Percentiles rank a stretch among this genome's conserved stretches.
These are phyloP conservation scores for Diplodia scrobiculata DNA, from an alignment of 2,329 filamentous ascomycete genomes.

Conservation along the genomic window DNA sequence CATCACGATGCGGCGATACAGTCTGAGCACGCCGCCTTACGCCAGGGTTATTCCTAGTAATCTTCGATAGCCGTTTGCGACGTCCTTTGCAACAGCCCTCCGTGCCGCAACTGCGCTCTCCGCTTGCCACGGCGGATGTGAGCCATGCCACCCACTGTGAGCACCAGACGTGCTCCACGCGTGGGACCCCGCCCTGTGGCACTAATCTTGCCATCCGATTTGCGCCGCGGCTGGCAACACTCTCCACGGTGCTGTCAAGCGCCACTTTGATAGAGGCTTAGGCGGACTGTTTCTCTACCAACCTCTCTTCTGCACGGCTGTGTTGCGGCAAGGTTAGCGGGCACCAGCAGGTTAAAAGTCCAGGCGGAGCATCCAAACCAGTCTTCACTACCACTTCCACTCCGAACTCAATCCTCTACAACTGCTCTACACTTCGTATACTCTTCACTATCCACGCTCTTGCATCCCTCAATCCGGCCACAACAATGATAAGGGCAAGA, in stretches of 20 bases:
- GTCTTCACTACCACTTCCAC: not conserved
- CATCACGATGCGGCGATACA: constrained; percentile 11
- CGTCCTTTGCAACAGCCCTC: not conserved
- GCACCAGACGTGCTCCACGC: not conserved
- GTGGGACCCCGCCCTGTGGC: constrained; percentile 4
- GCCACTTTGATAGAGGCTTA: constrained; percentile 22
- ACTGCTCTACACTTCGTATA: constrained; percentile 28
- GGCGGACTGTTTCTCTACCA: not conserved
- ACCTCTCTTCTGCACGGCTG: not conserved
- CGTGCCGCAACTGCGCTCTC: not conserved
- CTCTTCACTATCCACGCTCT: not conserved
- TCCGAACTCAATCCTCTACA: not conserved
- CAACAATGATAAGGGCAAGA: not conserved
- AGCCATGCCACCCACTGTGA: not conserved
- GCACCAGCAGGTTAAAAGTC: not conserved
- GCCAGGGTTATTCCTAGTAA: not conserved
- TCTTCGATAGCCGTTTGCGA: not conserved
- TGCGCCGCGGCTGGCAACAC: not conserved
- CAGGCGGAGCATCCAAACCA: not conserved
- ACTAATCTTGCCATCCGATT: constrained; percentile 3
- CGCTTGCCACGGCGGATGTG: not conserved
- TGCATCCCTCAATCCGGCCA: constrained; percentile 30
- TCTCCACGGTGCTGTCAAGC: constrained; percentile 12
- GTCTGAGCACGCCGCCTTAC: constrained; percentile 1
- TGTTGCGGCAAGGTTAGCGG: constrained; percentile 5